A percentile compares a stretch with the other conserved stretches of the same genome.
These are phyloP conservation scores for Fusarium burgessii DNA, from an alignment of 2,329 filamentous ascomycete genomes.

Conservation along the genomic window DNA sequence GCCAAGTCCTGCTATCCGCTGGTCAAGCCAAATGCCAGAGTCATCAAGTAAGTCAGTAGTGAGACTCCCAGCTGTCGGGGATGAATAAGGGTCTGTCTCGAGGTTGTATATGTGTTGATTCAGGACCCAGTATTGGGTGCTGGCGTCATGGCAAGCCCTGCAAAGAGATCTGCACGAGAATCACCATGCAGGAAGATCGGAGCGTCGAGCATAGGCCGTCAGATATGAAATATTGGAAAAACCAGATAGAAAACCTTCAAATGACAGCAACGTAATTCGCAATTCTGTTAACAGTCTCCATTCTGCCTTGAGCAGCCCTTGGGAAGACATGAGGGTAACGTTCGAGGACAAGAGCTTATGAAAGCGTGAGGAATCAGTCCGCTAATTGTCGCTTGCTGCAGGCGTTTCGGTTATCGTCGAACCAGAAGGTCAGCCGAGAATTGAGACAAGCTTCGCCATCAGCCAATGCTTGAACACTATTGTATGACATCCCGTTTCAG, in stretches of 20 bases:
- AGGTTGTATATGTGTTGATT: slow-evolving; percentile 13
- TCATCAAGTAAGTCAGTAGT: not conserved
- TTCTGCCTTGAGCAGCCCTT: slow-evolving; percentile 2
- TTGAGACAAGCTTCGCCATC: not conserved
- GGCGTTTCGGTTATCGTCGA: slow-evolving; percentile 17
- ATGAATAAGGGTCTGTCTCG: slow-evolving; percentile 23
- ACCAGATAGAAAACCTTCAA: not conserved
- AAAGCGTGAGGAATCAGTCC: not conserved
- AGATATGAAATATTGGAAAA: not conserved
- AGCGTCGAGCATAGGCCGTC: not conserved
- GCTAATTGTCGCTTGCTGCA: slow-evolving; percentile 1
- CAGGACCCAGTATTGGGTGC: not conserved
- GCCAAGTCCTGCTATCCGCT: slow-evolving; percentile 13
- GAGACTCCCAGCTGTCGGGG: slow-evolving; percentile 22
- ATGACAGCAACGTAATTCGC: not conserved
- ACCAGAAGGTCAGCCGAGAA: slow-evolving; percentile 8
- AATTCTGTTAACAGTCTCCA: not conserved
- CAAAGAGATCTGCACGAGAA: slow-evolving; percentile 10
- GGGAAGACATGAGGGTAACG: slow-evolving; percentile 15
- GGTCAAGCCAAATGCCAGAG: slow-evolving; percentile 5
- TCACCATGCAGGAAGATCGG: slow-evolving; percentile 4
- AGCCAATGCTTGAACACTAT: not conserved
- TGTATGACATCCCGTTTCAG: not conserved
- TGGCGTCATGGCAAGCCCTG: not conserved
- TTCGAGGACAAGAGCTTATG: slow-evolving; percentile 4